Evolutionary conservation across 768 basidiomycete genomes (phyloP).

Genomic region (Mycena amicta): DNA sequence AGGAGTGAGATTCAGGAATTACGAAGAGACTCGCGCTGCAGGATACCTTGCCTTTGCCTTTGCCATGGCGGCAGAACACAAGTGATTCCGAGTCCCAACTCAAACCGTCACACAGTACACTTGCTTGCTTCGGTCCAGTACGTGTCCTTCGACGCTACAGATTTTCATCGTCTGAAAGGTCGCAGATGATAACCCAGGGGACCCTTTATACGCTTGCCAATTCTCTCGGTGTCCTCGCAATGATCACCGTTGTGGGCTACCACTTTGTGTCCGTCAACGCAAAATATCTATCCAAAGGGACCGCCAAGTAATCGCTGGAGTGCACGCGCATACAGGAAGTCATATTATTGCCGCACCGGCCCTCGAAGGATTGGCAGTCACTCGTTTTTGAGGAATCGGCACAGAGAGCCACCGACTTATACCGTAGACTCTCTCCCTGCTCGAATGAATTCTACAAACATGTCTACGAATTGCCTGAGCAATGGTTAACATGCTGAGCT

Average conservation of each 20-base stretch:
- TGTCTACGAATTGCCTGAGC: too few relatives aligned
- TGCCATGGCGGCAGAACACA: conserved; percentile 47
- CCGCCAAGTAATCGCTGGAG: conserved; percentile 6
- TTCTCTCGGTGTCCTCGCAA: conserved; percentile 79
- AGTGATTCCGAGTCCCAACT: too few relatives aligned
- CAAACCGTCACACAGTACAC: conserved; percentile 20
- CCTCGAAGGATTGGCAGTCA: background rate
- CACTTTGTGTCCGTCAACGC: conserved; percentile 90
- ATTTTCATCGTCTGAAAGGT: conserved; percentile 9
- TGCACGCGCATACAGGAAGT: background rate
- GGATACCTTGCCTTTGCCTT: conserved; percentile 64
- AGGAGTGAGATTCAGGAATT: background rate
- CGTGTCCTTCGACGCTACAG: conserved; percentile 21
- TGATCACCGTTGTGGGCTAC: conserved; percentile 86
- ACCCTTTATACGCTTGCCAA: conserved; percentile 85
- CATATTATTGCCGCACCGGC: too few relatives aligned
- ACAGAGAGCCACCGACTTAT: too few relatives aligned
- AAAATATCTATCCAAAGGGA: conserved; percentile 20
- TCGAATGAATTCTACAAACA: too few relatives aligned
- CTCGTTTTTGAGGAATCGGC: too few relatives aligned
- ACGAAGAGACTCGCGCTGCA: background rate
- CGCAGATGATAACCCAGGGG: conserved; percentile 76
- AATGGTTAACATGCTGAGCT: too few relatives aligned
- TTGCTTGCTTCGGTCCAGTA: conserved; percentile 10
- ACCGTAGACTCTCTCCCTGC: too few relatives aligned